These are phyloP conservation scores for Solioccasus polychromus DNA, from an alignment of 768 basidiomycete species.

Conservation along the genomic window DNA sequence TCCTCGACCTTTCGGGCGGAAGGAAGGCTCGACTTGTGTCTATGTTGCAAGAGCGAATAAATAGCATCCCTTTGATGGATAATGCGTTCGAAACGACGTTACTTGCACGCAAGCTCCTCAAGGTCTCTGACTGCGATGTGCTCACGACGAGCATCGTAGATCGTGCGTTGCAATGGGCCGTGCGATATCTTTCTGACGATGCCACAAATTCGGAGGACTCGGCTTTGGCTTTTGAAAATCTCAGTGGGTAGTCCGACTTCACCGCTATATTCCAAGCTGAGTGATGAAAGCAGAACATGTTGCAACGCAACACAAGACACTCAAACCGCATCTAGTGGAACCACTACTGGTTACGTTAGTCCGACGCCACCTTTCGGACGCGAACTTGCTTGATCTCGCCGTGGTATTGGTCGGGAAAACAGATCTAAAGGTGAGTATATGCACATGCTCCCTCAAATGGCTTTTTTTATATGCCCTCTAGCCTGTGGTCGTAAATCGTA, in stretches of 20 bases:
- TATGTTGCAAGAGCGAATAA: conserved; percentile 28
- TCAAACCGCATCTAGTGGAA: conserved; percentile 63
- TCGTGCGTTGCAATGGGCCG: conserved; percentile 51
- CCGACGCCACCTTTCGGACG: conserved; percentile 53
- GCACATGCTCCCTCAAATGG: background rate
- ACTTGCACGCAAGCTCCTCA: conserved; percentile 31
- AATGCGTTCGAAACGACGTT: conserved; percentile 31
- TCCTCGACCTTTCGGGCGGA: conserved; percentile 27
- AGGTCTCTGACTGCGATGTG: conserved; percentile 22
- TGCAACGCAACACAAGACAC: conserved; percentile 6
- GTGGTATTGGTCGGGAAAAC: conserved; percentile 38
- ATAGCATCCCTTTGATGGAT: conserved; percentile 21
- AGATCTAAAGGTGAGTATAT: conserved; percentile 58
- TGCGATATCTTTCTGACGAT: conserved; percentile 42
- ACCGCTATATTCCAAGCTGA: background rate
- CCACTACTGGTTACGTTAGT: conserved; percentile 63
- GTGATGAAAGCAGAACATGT: conserved; percentile 11
- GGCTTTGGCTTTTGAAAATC: conserved; percentile 26
- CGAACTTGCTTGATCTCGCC: conserved; percentile 42
- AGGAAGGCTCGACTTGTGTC: conserved; percentile 17
- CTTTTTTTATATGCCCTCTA: conserved; percentile 12
- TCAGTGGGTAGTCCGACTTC: conserved; percentile 34
- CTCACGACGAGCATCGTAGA: conserved; percentile 38
- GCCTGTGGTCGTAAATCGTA: conserved; percentile 73
- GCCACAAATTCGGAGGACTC: conserved; percentile 21